These are phyloP conservation scores for Galium porrigens DNA, from an alignment of 305 asterid genomes.

Conservation along the genomic window DNA sequence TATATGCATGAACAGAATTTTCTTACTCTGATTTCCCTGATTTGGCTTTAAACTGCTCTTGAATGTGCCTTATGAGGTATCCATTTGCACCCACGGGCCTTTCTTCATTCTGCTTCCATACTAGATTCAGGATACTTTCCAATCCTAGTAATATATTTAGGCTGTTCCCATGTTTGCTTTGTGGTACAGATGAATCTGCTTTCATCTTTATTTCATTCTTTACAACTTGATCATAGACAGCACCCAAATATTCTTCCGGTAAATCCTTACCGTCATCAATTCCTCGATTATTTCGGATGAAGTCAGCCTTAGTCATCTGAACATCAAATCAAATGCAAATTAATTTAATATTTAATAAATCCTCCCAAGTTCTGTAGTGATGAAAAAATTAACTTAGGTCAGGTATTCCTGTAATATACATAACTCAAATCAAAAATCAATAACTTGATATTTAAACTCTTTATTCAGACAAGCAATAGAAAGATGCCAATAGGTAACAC, in stretches of 20 bases:
- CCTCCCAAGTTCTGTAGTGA: neutral
- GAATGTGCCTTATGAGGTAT: slow-evolving; percentile 73
- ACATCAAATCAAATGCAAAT: slow-evolving; percentile 26
- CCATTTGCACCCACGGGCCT: slow-evolving; percentile 83
- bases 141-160: slow-evolving; percentile 76
- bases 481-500: neutral
- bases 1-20: slow-evolving; percentile 13
- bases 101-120: slow-evolving; percentile 93
- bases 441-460: neutral
- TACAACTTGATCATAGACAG: slow-evolving; percentile 79
- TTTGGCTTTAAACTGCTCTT: slow-evolving; percentile 88
- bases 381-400: neutral
- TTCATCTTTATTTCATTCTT: slow-evolving; percentile 94
- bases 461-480: neutral
- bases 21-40: slow-evolving; percentile 90
- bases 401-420: neutral
- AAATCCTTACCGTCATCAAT: slow-evolving; percentile 91
- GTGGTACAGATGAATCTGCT: slow-evolving; percentile 59
- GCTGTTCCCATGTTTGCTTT: slow-evolving; percentile 79
- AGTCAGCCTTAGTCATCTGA: slow-evolving; percentile 93
- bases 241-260: slow-evolving; percentile 77
- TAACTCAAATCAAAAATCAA: neutral
- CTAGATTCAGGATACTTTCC: slow-evolving; percentile 91
- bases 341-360: neutral
- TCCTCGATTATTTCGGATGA: slow-evolving; percentile 95